Percentiles rank a stretch among this genome's conserved stretches.
phyloP scores from a whole-genome alignment of 176 grass and related monocot species.

The Phoenix dactylifera region DNA sequence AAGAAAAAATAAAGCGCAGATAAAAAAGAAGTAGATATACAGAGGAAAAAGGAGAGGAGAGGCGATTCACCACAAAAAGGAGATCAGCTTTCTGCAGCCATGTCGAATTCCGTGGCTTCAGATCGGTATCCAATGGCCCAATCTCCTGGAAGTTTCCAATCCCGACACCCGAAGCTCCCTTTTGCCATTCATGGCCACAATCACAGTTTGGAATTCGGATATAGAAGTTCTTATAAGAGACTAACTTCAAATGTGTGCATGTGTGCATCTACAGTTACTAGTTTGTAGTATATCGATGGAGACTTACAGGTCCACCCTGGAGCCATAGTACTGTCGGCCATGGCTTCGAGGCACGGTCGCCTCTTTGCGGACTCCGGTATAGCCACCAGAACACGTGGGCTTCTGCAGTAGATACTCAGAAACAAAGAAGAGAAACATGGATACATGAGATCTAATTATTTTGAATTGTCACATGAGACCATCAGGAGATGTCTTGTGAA shows the following conservation, averaged over 20 bases:
- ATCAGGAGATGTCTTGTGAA: too few species aligned
- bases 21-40: background rate
- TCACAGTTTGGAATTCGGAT: background rate
- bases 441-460: too few species aligned
- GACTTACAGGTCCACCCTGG: slow-evolving; percentile 64
- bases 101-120: slow-evolving; percentile 46
- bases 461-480: too few species aligned
- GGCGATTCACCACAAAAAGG: slow-evolving; percentile 47
- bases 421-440: background rate
- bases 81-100: slow-evolving; percentile 80
- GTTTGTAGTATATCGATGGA: too few species aligned
- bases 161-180: slow-evolving; percentile 63
- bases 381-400: slow-evolving; percentile 99
- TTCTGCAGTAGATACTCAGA: slow-evolving; percentile 29
- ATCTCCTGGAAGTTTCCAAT: slow-evolving; percentile 91
- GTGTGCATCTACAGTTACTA: too few species aligned
- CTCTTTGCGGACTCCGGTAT: slow-evolving; percentile 51
- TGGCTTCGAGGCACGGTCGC: slow-evolving; percentile 30
- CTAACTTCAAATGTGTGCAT: too few species aligned
- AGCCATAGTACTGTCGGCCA: slow-evolving; percentile 95
- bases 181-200: background rate
- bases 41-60: too few species aligned
- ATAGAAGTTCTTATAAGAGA: too few species aligned
- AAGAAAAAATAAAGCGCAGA: background rate
- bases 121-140: slow-evolving; percentile 55